Base-by-base conservation (phyloP, 331 rosid genomes). In the Malus hybrid region DNA sequence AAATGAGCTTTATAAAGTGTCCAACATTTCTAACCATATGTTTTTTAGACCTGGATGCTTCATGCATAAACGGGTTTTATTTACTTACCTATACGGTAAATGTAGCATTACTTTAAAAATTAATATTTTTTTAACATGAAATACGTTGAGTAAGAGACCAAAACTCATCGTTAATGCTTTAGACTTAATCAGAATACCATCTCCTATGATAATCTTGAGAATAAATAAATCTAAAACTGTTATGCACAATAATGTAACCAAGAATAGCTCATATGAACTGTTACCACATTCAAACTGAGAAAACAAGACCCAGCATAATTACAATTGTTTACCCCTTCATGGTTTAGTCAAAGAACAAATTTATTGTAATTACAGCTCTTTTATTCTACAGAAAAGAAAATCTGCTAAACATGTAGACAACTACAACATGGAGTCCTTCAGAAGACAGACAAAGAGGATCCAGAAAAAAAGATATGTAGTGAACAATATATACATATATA, bases 391-490 rank as follows among this genome's bases (percentile, higher is more conserved):
- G 31, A 29, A 27, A 55, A 71, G 22, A 55, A 29, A 54, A 19
- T 50, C 11, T 28, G 13, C 7, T 7, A 69, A 27, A 32, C 42
- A 64, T 16, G 1, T 5, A 73, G 76, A 73, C 67, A 73, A 24
- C 59, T 39, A 59, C 76, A 36, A 36, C 56, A 16, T 13, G 16
- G 55, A 36, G 34, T 34, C 76, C 67, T 57, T 59, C 18, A 13
- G 67, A 57, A 59, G 10, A 22, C 56, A 22, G 76, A 73, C 67
- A 72, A 56, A 13, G 33, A 71, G 33, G 10, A 71, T 71, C 76
- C 67, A 57, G 67, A 19, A 64, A 7, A 64, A 64, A 14, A 32
- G 13, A 64, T 29, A 61, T 61, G 66, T 27, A 11, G 16, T 27
- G 13, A 61, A 7, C 1, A 10, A 42, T 10, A 42, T 10, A 42